Conservation (phyloP, 805 yeast species). For the Wickerhamiella galacta region DNA sequence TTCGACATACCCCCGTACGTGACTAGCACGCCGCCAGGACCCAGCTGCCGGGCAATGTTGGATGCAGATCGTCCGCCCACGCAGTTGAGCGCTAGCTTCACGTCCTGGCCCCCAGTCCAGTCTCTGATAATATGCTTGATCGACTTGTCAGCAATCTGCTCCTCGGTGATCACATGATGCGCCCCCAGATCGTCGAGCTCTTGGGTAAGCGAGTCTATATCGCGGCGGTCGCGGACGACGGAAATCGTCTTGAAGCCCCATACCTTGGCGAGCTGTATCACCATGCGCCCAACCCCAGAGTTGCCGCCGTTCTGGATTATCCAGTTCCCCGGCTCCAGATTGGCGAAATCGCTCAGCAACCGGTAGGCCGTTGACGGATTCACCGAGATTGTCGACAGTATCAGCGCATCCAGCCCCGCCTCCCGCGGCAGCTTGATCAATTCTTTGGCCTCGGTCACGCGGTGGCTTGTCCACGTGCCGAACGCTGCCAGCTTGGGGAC, state of each 20-base stretch:
- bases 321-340: constrained; percentile 59
- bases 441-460: constrained; percentile 34
- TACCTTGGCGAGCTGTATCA: constrained; percentile 67
- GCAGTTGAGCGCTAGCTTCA: constrained; percentile 74
- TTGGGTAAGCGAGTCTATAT: constrained; percentile 43
- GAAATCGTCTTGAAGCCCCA: constrained; percentile 71
- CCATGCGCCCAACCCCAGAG: constrained; percentile 85
- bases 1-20: constrained; percentile 97
- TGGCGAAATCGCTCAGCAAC: constrained; percentile 56
- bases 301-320: constrained; percentile 93
- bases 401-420: constrained; percentile 21
- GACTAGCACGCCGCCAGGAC: constrained; percentile 55
- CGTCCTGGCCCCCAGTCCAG: constrained; percentile 27
- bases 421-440: constrained; percentile 42
- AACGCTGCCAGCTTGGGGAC: constrained; percentile 60
- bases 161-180: constrained; percentile 76
- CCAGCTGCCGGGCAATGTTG: constrained; percentile 68
- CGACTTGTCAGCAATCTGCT: constrained; percentile 53
- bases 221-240: constrained; percentile 73
- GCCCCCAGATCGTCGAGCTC: constrained; percentile 61
- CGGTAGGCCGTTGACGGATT: constrained; percentile 88
- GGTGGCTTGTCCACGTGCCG: constrained; percentile 90
- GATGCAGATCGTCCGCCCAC: constrained; percentile 84
- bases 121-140: constrained; percentile 40
- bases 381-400: constrained; percentile 78